These are phyloP conservation scores for Mycena maculata DNA, from an alignment of 768 basidiomycete species.

Conservation along the genomic window DNA sequence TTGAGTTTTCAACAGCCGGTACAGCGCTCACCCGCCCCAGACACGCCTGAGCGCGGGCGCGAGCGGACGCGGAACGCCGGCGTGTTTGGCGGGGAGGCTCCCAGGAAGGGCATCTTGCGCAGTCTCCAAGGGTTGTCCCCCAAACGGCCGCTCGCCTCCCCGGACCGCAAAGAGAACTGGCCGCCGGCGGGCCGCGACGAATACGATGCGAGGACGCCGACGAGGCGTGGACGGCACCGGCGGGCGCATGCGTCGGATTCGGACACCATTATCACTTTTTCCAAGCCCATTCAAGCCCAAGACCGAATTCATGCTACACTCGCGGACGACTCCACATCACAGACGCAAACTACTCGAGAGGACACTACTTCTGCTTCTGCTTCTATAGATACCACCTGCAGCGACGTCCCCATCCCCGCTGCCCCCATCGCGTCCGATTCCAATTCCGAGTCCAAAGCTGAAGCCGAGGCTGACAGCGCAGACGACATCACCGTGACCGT, in stretches of 20 bases:
- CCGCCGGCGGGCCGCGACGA: constrained; percentile 1
- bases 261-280: background rate
- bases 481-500: constrained; percentile 12
- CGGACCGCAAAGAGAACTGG: constrained; percentile 34
- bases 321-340: background rate
- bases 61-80: constrained; percentile 16
- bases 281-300: background rate
- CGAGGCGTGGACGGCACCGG: constrained; percentile 22
- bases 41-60: constrained; percentile 27
- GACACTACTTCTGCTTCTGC: background rate
- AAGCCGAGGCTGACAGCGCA: too few relatives aligned
- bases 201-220: constrained; percentile 2
- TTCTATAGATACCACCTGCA: too few relatives aligned
- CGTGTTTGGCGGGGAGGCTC: background rate
- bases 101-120: constrained; percentile 19
- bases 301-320: background rate
- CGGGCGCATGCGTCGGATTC: constrained; percentile 9
- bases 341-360: constrained; percentile 20
- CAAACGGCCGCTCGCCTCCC: constrained; percentile 16
- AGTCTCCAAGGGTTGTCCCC: constrained; percentile 30
- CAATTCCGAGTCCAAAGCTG: too few relatives aligned
- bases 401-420: too few relatives aligned
- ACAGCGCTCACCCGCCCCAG: background rate
- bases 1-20: background rate
- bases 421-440: too few relatives aligned